Conservation (phyloP, 306 rosid genomes). For the Glycyrrhiza uralensis region DNA sequence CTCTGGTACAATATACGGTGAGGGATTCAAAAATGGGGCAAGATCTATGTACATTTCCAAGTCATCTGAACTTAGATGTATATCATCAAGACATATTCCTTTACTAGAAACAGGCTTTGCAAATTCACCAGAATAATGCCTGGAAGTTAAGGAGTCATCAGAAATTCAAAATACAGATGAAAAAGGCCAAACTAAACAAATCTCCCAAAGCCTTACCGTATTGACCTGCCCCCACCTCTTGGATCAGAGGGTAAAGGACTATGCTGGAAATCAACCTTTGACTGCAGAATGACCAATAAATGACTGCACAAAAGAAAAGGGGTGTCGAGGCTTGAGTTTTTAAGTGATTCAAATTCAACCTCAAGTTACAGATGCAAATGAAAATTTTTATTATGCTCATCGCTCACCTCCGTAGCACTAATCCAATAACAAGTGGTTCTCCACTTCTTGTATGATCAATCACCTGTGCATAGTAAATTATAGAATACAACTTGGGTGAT, state of each 20-base stretch:
- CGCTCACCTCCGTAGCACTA: slow-evolving; percentile 85
- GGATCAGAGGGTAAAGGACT: slow-evolving; percentile 79
- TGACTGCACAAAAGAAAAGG: slow-evolving; percentile 61
- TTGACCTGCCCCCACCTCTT: slow-evolving; percentile 49
- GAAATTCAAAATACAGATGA: slow-evolving; percentile 26
- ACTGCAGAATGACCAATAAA: slow-evolving; percentile 82
- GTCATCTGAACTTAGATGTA: slow-evolving; percentile 84
- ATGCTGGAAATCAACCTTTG: slow-evolving; percentile 92
- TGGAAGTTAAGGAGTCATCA: slow-evolving; percentile 42
- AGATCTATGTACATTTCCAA: slow-evolving; percentile 96
- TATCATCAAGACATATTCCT: slow-evolving; percentile 74
- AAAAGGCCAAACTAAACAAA: slow-evolving; percentile 12
- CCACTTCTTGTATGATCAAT: slow-evolving; percentile 89
- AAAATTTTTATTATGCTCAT: slow-evolving; percentile 9
- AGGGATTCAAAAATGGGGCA: slow-evolving; percentile 83
- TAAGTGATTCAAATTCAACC: slow-evolving; percentile 4
- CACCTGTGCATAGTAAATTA: slow-evolving; percentile 58
- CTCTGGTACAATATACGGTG: slow-evolving; percentile 91
- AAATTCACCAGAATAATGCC: slow-evolving; percentile 76
- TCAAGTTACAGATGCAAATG: not conserved
- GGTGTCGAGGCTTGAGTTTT: slow-evolving; percentile 11
- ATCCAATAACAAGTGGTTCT: slow-evolving; percentile 81
- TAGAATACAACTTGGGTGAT: slow-evolving; percentile 26
- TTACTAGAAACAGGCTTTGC: slow-evolving; percentile 95
- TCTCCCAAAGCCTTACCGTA: slow-evolving; percentile 42